A percentile compares a stretch with the other conserved stretches of the same genome.
Conservation (phyloP, 2,329 filamentous ascomycete genomes). For the Pestalotiopsis sp. region DNA sequence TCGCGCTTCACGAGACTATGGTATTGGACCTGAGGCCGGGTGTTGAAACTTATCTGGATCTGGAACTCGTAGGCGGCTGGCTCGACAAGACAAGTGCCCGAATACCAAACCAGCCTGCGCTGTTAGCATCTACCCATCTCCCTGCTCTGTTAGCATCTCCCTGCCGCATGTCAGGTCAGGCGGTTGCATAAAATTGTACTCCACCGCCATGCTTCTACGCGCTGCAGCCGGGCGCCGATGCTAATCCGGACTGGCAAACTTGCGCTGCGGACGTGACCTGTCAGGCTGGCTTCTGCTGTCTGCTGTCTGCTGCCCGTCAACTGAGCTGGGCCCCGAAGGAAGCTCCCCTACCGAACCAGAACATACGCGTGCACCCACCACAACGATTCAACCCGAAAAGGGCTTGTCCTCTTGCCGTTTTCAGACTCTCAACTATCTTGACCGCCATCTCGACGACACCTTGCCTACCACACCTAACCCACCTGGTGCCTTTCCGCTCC, state of each 20-base stretch:
- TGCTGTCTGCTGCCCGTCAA: too few relatives aligned
- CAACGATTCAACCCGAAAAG: slow-evolving; percentile 2
- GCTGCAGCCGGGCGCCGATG: too few relatives aligned
- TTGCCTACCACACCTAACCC: slow-evolving; percentile 20
- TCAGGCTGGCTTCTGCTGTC: too few relatives aligned
- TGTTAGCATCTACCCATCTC: slow-evolving; percentile 3
- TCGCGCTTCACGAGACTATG: neutral
- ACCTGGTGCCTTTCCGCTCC: slow-evolving; percentile 14
- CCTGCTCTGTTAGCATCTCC: neutral
- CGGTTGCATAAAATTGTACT: neutral
- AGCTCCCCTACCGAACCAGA: neutral
- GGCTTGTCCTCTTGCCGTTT: slow-evolving; percentile 16
- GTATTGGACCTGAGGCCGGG: neutral
- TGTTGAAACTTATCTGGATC: neutral
- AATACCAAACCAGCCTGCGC: neutral
- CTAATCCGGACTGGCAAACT: too few relatives aligned
- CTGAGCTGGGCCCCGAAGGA: too few relatives aligned
- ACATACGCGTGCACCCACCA: neutral
- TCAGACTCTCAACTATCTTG: slow-evolving; percentile 25
- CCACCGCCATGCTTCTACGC: too few relatives aligned
- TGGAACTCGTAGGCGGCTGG: neutral
- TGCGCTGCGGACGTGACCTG: too few relatives aligned
- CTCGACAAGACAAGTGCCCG: neutral
- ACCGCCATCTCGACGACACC: slow-evolving; percentile 34
- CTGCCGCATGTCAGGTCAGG: neutral